These are phyloP conservation scores for Monosporascus ibericus DNA, from an alignment of 2,329 filamentous ascomycete genomes.

Conservation along the genomic window DNA sequence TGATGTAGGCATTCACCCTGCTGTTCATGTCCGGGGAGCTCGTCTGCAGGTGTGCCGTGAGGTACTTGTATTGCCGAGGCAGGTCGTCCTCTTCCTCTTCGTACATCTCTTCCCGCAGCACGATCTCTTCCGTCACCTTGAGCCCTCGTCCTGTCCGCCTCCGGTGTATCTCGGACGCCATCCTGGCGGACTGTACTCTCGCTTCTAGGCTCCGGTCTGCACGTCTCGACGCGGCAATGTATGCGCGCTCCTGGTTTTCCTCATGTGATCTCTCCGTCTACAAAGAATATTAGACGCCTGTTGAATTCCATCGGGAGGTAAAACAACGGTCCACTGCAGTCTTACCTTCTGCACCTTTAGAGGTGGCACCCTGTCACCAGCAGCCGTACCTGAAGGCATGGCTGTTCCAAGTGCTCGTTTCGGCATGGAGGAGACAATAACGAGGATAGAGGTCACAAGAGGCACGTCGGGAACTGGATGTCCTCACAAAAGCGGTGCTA, in stretches of 20 bases:
- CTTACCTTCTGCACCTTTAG: slow-evolving; percentile 30
- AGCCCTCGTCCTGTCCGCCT: slow-evolving; percentile 77
- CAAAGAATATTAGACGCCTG: slow-evolving; percentile 12
- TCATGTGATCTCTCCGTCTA: slow-evolving; percentile 71
- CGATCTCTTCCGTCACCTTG: slow-evolving; percentile 78
- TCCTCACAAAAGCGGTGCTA: neutral
- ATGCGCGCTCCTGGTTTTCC: slow-evolving; percentile 81
- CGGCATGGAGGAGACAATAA: slow-evolving; percentile 24
- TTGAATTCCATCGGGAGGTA: neutral
- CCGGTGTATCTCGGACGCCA: slow-evolving; percentile 89
- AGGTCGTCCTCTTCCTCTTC: slow-evolving; percentile 87
- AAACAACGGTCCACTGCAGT: no score
- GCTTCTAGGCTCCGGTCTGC: slow-evolving; percentile 84
- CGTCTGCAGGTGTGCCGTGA: slow-evolving; percentile 58
- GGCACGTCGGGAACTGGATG: neutral
- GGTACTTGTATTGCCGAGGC: slow-evolving; percentile 57
- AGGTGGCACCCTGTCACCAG: slow-evolving; percentile 24
- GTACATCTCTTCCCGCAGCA: slow-evolving; percentile 91
- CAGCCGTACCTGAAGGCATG: slow-evolving; percentile 22
- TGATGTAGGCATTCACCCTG: slow-evolving; percentile 45
- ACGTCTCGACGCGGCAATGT: slow-evolving; percentile 83
- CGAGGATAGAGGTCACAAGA: neutral
- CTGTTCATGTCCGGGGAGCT: slow-evolving; percentile 55
- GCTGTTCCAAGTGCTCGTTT: slow-evolving; percentile 31
- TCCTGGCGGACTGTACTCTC: slow-evolving; percentile 76